These are phyloP conservation scores for Leccinum broughii DNA, from an alignment of 768 basidiomycete genomes.

Conservation along the genomic window DNA sequence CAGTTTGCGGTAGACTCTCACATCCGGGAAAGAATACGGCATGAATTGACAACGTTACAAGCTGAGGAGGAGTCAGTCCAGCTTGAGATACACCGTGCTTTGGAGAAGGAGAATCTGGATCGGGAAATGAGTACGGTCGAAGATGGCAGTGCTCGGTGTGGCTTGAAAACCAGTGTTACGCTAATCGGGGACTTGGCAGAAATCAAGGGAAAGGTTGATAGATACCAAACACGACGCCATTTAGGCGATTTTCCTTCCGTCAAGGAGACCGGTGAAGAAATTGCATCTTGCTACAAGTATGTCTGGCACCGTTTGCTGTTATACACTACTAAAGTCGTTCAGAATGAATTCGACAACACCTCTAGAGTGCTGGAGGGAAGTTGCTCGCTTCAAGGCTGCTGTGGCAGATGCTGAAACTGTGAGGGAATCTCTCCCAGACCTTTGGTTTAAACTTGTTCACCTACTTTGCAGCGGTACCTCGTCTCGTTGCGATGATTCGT, in stretches of 20 bases:
- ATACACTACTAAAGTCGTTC: background rate
- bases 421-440: conserved; percentile 15
- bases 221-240: conserved; percentile 58
- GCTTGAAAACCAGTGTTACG: conserved; percentile 57
- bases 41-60: conserved; percentile 64
- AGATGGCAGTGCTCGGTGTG: conserved; percentile 39
- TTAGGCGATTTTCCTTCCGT: conserved; percentile 57
- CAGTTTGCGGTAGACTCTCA: conserved; percentile 74
- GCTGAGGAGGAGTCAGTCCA: conserved; percentile 70
- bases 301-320: conserved; percentile 3
- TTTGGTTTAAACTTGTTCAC: conserved; percentile 13
- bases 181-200: conserved; percentile 77
- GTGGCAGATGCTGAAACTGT: conserved; percentile 73
- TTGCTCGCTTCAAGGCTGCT: conserved; percentile 65
- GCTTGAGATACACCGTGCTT: conserved; percentile 69
- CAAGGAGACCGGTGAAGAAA: conserved; percentile 54
- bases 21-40: conserved; percentile 69
- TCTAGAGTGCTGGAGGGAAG: conserved; percentile 76
- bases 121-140: conserved; percentile 61
- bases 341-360: conserved; percentile 50
- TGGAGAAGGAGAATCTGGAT: conserved; percentile 89
- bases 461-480: conserved; percentile 54
- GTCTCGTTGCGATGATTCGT: conserved; percentile 49
- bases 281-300: conserved; percentile 77
- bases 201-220: conserved; percentile 69